phyloP scores from a whole-genome alignment of 768 basidiomycete genomes.

The Amanita pseudoporphyria region DNA sequence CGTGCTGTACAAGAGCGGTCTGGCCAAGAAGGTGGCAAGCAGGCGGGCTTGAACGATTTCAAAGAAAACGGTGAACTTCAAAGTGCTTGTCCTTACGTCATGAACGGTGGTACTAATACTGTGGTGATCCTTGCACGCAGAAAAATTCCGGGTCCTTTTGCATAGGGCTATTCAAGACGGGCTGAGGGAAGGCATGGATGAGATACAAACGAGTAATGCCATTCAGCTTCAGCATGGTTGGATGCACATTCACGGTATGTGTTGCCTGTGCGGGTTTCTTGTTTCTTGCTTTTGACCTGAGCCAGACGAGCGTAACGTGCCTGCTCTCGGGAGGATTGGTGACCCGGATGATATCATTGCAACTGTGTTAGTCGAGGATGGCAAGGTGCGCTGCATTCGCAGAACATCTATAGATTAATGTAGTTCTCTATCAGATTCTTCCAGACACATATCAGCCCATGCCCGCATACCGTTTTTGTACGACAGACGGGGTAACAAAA shows the following conservation, averaged over 20 bases:
- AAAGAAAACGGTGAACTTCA: constrained; percentile 51
- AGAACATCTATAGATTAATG: not conserved
- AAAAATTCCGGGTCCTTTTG: constrained; percentile 46
- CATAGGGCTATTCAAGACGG: constrained; percentile 50
- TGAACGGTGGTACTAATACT: not conserved
- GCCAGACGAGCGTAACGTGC: constrained; percentile 65
- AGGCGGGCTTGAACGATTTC: constrained; percentile 62
- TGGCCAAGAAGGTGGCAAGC: constrained; percentile 15
- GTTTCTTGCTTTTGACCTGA: not conserved
- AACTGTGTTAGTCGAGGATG: constrained; percentile 60
- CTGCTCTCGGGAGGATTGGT: constrained; percentile 65
- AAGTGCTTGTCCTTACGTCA: not conserved
- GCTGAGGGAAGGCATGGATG: constrained; percentile 49
- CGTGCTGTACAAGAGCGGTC: constrained; percentile 34
- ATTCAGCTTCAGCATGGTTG: constrained; percentile 64
- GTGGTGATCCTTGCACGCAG: constrained; percentile 24
- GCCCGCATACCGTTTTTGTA: constrained; percentile 78
- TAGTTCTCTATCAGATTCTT: constrained; percentile 34
- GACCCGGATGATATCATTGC: constrained; percentile 81
- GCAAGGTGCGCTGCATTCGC: constrained; percentile 37
- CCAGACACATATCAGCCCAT: constrained; percentile 73
- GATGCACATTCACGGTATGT: constrained; percentile 71
- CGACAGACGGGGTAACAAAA: constrained; percentile 58
- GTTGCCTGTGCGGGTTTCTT: not conserved
- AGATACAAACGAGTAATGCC: constrained; percentile 56